These are phyloP conservation scores for Leucaena leucocephala DNA, from an alignment of 306 rosid species.

Conservation along the genomic window DNA sequence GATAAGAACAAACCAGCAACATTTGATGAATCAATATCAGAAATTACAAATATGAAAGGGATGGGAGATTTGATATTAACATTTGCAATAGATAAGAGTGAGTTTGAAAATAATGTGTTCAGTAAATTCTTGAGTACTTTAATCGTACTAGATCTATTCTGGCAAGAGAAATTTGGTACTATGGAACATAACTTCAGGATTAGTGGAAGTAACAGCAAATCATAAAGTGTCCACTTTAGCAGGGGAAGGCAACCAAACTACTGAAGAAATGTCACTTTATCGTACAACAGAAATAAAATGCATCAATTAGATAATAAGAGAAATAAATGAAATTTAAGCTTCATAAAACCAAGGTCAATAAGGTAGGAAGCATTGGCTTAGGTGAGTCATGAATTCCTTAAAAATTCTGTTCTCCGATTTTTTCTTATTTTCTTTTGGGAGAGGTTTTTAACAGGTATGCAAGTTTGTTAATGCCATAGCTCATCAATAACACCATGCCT, in stretches of 20 bases:
- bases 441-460: neutral
- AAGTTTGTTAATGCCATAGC: neutral
- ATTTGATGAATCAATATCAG: neutral
- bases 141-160: neutral
- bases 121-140: neutral
- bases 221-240: neutral
- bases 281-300: neutral
- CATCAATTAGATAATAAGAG: neutral
- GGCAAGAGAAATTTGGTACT: slow-evolving; percentile 2
- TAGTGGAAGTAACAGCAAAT: neutral
- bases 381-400: slow-evolving; percentile 21
- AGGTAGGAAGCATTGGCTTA: neutral
- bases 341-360: neutral
- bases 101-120: neutral
- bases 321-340: neutral
- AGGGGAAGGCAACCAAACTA: slow-evolving; percentile 14
- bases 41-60: neutral
- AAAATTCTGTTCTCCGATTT: neutral
- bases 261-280: slow-evolving; percentile 9
- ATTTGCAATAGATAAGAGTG: neutral
- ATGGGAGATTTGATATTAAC: neutral
- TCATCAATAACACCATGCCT: slow-evolving; percentile 1
- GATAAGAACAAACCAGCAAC: neutral
- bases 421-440: neutral
- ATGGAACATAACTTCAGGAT: neutral